Evolutionary conservation across 768 basidiomycete species (phyloP), one percentile per base, ranked within the genome.

Genomic region (Lactarius sp.): DNA sequence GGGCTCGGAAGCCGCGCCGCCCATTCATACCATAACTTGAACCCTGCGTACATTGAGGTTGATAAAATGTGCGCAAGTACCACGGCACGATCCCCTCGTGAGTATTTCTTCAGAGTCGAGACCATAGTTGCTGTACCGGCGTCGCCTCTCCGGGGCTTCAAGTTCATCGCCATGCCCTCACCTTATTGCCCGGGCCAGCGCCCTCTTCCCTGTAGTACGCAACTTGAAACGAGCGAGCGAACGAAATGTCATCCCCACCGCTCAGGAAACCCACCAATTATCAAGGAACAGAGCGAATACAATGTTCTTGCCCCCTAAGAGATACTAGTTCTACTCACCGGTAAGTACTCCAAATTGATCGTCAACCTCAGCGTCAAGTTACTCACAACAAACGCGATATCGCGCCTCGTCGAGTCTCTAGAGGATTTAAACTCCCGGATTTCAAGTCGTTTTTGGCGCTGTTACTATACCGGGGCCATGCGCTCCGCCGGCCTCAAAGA

Each of bases 401-500:
- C 86, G 65, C 85, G 92, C 41, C 81, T 95, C 31, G 92, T 98
- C 67, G 97, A 99, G 74, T 95, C 94, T 72, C 78, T 99, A 64
- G 98, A 98, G 76, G 88, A 94, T 33, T 98, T 96, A 79, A 99
- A 99, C 74, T 98, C 96, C 36, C 80, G 97, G 69, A 96, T 98
- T 96, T 75, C 97, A 98, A 73, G 95, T 98, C 51, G 97, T 99
- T 0, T 80, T 99, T 9, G 97, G 97, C 3, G 97, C 96, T 27
- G 27, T 27, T 27, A 27, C 27, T 27, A 27, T 27, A 27, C 27
- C 9, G 97, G 97, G 13, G 97, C 96, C n/a, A 98, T 98, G 95
- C 82, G 94, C 49, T 94, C 92, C 18, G 97, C 97, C 20, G 96
- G 97, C 6, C 76, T 99, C 70, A 98, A 92, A 76, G 96, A 98